Percentiles rank a stretch among this genome's conserved stretches.
phyloP scores from a whole-genome alignment of 2,329 filamentous ascomycete genomes.

The Fusarium sp. region DNA sequence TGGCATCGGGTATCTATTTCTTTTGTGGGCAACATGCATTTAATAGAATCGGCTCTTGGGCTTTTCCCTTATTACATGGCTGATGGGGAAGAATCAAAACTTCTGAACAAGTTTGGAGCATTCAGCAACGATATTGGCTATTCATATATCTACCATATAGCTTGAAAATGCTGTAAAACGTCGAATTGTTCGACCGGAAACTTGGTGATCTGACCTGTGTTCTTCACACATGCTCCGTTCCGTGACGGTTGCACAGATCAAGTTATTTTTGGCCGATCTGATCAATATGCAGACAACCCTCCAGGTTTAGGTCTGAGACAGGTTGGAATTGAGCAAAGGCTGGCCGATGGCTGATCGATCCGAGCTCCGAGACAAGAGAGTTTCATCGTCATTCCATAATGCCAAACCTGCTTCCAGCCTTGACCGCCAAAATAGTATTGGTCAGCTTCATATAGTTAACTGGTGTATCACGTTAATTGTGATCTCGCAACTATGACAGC shows the following conservation, averaged over 20 bases:
- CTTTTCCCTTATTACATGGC: constrained; percentile 7
- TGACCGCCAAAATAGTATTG: constrained; percentile 13
- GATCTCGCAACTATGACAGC: not conserved
- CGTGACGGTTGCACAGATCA: not conserved
- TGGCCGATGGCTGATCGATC: not conserved
- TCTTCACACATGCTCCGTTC: not conserved
- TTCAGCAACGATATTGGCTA: not conserved
- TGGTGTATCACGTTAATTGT: not conserved
- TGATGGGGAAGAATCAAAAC: not conserved
- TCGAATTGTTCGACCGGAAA: not conserved
- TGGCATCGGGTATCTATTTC: constrained; percentile 14
- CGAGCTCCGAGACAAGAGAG: constrained; percentile 28
- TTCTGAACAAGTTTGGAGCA: constrained; percentile 6
- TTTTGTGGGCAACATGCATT: constrained; percentile 11
- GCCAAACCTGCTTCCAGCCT: not conserved
- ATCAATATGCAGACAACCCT: not conserved
- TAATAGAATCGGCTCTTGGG: constrained; percentile 8
- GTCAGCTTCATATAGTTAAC: not conserved
- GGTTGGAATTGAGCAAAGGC: not conserved
- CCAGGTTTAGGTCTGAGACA: constrained; percentile 21
- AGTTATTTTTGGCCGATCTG: not conserved
- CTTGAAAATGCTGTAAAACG: constrained; percentile 9
- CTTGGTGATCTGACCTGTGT: not conserved
- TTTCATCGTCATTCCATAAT: constrained; percentile 33
- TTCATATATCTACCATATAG: constrained; percentile 16